Percentiles rank a stretch among this genome's conserved stretches.
Evolutionary conservation across 2,329 filamentous ascomycete species (phyloP).

Genomic region (Exutisphaerella laricina): DNA sequence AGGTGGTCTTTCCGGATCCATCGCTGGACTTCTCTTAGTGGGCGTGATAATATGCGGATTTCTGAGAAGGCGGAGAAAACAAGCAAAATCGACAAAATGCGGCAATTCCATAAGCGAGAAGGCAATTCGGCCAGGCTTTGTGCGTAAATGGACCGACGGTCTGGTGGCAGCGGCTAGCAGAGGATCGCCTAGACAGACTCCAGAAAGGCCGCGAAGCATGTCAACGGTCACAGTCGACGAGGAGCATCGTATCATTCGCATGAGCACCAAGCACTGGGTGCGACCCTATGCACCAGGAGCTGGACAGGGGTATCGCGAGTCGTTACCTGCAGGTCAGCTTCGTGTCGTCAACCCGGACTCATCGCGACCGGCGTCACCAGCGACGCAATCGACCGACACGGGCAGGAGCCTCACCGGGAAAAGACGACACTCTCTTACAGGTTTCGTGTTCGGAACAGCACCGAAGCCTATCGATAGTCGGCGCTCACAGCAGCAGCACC

Average conservation of each 20-base stretch:
- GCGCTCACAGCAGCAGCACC: slow-evolving; percentile 9
- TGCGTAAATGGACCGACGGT: slow-evolving; percentile 7
- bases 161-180: slow-evolving; percentile 5
- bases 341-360: slow-evolving; percentile 33
- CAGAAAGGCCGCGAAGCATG: slow-evolving; percentile 12
- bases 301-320: slow-evolving; percentile 31
- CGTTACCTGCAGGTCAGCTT: slow-evolving; percentile 24
- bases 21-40: slow-evolving; percentile 28
- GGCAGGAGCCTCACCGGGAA: slow-evolving; percentile 21
- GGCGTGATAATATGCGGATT: slow-evolving; percentile 26
- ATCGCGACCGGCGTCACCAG: slow-evolving; percentile 23
- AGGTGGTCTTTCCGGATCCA: slow-evolving; percentile 29
- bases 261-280: slow-evolving; percentile 31
- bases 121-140: neutral
- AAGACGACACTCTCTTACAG: slow-evolving; percentile 20
- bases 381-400: slow-evolving; percentile 14
- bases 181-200: slow-evolving; percentile 16
- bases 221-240: slow-evolving; percentile 29
- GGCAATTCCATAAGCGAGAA: slow-evolving; percentile 10
- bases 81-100: slow-evolving; percentile 9
- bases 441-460: slow-evolving; percentile 13
- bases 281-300: slow-evolving; percentile 30
- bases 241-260: slow-evolving; percentile 32
- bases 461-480: slow-evolving; percentile 6
- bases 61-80: slow-evolving; percentile 21